Conservation (phyloP, 1,139 yeast genomes). For the Neolecta irregularis region DNA sequence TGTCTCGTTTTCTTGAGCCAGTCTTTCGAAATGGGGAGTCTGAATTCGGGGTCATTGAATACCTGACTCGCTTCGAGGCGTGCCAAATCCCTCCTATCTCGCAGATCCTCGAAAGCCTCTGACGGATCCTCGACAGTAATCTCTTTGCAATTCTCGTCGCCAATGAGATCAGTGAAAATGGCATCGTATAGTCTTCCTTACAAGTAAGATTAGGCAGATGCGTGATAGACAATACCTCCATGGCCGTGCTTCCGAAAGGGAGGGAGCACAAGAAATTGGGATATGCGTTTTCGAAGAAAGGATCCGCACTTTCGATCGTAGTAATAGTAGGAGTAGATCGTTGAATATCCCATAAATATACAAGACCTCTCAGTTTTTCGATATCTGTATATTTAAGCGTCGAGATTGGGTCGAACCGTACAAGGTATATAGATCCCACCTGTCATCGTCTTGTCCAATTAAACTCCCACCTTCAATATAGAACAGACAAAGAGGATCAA, state of each 20-base stretch:
- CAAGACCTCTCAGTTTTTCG: slow-evolving; percentile 18
- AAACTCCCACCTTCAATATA: slow-evolving; percentile 91
- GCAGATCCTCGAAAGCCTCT: slow-evolving; percentile 76
- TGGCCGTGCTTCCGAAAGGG: slow-evolving; percentile 56
- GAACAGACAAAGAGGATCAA: slow-evolving; percentile 64
- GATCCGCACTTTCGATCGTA: slow-evolving; percentile 25
- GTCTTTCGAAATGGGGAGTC: slow-evolving; percentile 23
- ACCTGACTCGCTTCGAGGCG: slow-evolving; percentile 30
- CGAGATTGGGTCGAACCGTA: slow-evolving; percentile 14
- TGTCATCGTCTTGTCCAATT: slow-evolving; percentile 57
- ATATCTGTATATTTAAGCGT: slow-evolving; percentile 17
- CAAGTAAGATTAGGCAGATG: background rate
- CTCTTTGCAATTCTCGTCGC: slow-evolving; percentile 43
- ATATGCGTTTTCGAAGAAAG: slow-evolving; percentile 48
- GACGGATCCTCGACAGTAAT: slow-evolving; percentile 91
- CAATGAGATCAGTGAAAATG: slow-evolving; percentile 40
- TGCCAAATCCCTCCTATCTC: slow-evolving; percentile 67
- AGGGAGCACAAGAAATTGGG: slow-evolving; percentile 77
- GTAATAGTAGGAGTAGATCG: slow-evolving; percentile 74
- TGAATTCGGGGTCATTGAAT: slow-evolving; percentile 19
- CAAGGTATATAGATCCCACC: slow-evolving; percentile 48
- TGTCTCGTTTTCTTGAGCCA: slow-evolving; percentile 33
- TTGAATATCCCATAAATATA: slow-evolving; percentile 57
- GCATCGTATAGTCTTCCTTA: slow-evolving; percentile 35
- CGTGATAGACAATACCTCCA: slow-evolving; percentile 33